Conservation (phyloP, 495 filamentous ascomycete species). For the Rhizodiscina lignyota region DNA sequence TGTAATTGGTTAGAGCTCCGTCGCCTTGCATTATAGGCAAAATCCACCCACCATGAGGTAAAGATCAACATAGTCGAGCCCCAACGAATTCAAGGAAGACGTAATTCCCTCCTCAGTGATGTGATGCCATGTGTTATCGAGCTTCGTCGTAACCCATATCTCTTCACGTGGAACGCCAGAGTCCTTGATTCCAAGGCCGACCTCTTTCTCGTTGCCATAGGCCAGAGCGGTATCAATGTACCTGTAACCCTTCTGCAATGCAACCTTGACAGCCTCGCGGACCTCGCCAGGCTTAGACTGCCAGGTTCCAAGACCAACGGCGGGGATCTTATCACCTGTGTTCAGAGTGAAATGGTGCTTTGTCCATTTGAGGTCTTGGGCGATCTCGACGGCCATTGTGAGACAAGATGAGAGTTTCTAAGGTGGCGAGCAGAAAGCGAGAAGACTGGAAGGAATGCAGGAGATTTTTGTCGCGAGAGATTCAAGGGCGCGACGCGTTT, state of each 20-base stretch:
- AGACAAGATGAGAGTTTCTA: constrained; percentile 8
- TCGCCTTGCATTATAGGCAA: background rate
- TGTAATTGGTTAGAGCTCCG: constrained; percentile 2
- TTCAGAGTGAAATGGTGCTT: constrained; percentile 59
- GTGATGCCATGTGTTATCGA: constrained; percentile 70
- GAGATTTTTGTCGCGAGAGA: constrained; percentile 1
- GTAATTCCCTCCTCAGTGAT: constrained; percentile 51
- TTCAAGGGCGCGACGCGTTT: too few species aligned
- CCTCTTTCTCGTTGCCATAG: constrained; percentile 74
- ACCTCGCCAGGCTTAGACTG: constrained; percentile 49
- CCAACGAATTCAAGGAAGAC: constrained; percentile 50
- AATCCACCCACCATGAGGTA: constrained; percentile 42
- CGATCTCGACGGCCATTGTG: constrained; percentile 9
- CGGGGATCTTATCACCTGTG: constrained; percentile 64
- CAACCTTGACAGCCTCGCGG: constrained; percentile 56
- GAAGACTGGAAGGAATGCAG: too few species aligned
- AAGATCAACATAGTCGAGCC: constrained; percentile 63
- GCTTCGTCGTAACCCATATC: constrained; percentile 81
- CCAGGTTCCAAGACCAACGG: constrained; percentile 73
- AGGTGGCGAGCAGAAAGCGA: background rate
- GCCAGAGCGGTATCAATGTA: constrained; percentile 63
- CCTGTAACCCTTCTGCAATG: constrained; percentile 54
- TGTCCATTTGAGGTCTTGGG: constrained; percentile 9
- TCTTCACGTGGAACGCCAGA: constrained; percentile 65
- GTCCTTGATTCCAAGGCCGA: constrained; percentile 63